These are phyloP conservation scores for Limonomyces culmigenus DNA, from an alignment of 1,284 basidiomycete genomes.

Conservation along the genomic window DNA sequence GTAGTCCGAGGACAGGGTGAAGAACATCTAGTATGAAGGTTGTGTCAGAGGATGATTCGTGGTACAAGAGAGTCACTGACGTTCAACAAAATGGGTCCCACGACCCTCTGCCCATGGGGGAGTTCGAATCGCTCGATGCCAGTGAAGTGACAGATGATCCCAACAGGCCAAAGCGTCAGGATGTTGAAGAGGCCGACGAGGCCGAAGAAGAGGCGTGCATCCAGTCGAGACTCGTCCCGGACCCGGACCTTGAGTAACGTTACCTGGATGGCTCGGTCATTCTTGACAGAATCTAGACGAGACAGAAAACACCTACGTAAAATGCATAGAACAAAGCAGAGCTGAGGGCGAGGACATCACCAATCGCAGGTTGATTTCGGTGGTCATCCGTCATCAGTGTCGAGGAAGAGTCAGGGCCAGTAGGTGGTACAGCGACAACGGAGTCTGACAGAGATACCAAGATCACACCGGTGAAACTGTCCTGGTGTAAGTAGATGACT, in stretches of 20 bases:
- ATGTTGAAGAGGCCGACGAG: constrained; percentile 90
- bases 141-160: constrained; percentile 62
- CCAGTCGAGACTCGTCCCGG: constrained; percentile 67
- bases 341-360: constrained; percentile 67
- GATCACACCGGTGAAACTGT: constrained; percentile 72
- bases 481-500: not conserved
- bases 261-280: no score
- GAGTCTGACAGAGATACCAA: constrained; percentile 78
- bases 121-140: constrained; percentile 65
- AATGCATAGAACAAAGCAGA: constrained; percentile 81
- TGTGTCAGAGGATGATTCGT: not conserved
- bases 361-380: constrained; percentile 47
- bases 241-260: constrained; percentile 84
- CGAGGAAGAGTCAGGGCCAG: constrained; percentile 12
- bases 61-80: constrained; percentile 21
- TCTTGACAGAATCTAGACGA: no score
- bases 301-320: no score
- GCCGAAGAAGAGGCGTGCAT: constrained; percentile 90
- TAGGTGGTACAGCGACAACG: no score
- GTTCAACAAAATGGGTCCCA: constrained; percentile 62
- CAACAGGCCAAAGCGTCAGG: constrained; percentile 66
- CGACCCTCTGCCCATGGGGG: constrained; percentile 42
- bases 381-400: constrained; percentile 5
- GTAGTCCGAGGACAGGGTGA: constrained; percentile 76
- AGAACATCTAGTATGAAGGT: constrained; percentile 44